Evolutionary conservation across 2,329 filamentous ascomycete genomes (phyloP).

Genomic region (Sordariomycetes sp.): DNA sequence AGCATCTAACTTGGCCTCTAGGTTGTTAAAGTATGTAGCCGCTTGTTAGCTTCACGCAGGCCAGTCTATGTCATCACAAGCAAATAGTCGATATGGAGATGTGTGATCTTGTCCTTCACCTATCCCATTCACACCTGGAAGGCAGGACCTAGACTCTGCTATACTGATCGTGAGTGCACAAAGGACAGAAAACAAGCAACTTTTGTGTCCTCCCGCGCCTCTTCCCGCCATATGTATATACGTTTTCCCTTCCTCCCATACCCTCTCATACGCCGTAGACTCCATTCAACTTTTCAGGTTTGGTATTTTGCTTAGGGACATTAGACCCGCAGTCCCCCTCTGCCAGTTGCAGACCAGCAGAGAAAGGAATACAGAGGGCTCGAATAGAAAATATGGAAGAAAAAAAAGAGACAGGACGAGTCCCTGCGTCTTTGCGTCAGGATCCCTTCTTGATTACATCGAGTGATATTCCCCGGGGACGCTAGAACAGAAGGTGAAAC

Average conservation of each 20-base stretch:
- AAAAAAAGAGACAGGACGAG: background rate
- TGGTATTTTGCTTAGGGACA: background rate
- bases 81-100: background rate
- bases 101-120: background rate
- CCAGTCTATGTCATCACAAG: background rate
- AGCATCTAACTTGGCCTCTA: no score
- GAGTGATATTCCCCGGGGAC: background rate
- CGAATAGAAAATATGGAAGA: background rate
- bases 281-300: background rate
- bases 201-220: background rate
- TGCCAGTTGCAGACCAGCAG: background rate
- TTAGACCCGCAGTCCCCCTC: background rate
- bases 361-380: background rate
- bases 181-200: background rate
- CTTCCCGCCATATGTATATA: background rate
- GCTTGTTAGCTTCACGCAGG: background rate
- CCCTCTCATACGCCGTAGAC: conserved; percentile 1
- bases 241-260: background rate
- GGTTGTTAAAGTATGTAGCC: no score
- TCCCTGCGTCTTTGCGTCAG: background rate
- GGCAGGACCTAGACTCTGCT: background rate
- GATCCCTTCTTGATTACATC: background rate
- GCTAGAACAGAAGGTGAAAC: background rate
- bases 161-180: background rate
- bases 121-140: background rate